These are phyloP conservation scores for Ephemerocybe angulata DNA, from an alignment of 768 basidiomycete species.

Conservation along the genomic window DNA sequence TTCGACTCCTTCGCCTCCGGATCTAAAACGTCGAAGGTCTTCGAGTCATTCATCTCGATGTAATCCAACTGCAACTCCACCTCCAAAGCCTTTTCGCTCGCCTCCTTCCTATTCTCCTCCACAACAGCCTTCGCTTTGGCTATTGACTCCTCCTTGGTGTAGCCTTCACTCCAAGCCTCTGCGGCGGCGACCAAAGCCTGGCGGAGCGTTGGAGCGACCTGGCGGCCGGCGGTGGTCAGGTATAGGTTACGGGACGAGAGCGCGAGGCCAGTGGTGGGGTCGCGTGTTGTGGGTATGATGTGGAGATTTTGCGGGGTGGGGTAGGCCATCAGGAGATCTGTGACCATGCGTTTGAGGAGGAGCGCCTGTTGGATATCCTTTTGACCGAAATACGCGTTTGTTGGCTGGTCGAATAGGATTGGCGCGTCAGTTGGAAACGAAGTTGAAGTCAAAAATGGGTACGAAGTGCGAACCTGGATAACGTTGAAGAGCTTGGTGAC, in stretches of 20 bases:
- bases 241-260: constrained; percentile 91
- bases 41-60: constrained; percentile 81
- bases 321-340: constrained; percentile 78
- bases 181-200: constrained; percentile 62
- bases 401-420: constrained; percentile 55
- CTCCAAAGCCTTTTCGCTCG: constrained; percentile 27
- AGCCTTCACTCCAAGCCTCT: constrained; percentile 48
- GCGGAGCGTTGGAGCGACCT: constrained; percentile 64
- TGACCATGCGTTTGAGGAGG: constrained; percentile 70
- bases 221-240: constrained; percentile 60
- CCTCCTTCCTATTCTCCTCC: constrained; percentile 25
- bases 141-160: constrained; percentile 43
- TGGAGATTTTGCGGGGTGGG: constrained; percentile 72
- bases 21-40: constrained; percentile 64
- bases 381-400: constrained; percentile 92
- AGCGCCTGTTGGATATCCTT: constrained; percentile 98
- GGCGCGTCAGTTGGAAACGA: constrained; percentile 4
- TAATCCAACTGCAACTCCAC: constrained; percentile 75
- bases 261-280: constrained; percentile 63
- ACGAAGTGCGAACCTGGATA: constrained; percentile 60
- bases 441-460: not conserved
- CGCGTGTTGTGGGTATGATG: constrained; percentile 84
- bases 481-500: constrained; percentile 94
- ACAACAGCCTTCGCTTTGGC: constrained; percentile 41
- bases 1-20: constrained; percentile 24